Evolutionary conservation across 2,329 filamentous ascomycete species (phyloP).

Genomic region (Trichoderma brevicompactum): DNA sequence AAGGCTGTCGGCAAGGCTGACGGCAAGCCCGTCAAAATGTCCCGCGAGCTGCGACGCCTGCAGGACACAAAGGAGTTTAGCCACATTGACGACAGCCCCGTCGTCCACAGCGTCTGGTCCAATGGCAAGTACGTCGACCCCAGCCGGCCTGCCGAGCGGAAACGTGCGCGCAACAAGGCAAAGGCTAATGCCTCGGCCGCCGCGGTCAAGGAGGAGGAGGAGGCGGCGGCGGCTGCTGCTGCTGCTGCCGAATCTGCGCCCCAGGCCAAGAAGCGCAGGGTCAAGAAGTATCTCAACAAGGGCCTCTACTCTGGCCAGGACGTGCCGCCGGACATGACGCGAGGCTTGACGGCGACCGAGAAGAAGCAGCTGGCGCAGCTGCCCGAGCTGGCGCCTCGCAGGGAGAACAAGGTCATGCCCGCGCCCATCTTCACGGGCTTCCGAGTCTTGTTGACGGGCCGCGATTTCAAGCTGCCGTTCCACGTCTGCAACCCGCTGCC

Average conservation of each 20-base stretch:
- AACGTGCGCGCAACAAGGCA: constrained; percentile 39
- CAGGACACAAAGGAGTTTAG: constrained; percentile 67
- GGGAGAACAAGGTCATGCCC: constrained; percentile 65
- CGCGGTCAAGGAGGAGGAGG: constrained; percentile 32
- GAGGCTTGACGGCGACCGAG: constrained; percentile 55
- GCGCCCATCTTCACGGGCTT: constrained; percentile 79
- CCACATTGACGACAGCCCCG: constrained; percentile 61
- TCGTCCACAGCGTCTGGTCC: constrained; percentile 64
- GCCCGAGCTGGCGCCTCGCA: constrained; percentile 53
- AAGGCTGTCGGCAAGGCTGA: constrained; percentile 54
- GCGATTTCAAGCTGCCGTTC: constrained; percentile 87
- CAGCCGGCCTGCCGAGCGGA: constrained; percentile 47
- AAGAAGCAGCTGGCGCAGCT: constrained; percentile 56
- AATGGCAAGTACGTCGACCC: constrained; percentile 65
- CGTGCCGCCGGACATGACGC: constrained; percentile 51
- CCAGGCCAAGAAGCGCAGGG: constrained; percentile 49
- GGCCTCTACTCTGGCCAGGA: constrained; percentile 88
- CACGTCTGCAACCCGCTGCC: constrained; percentile 88
- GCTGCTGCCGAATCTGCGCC: constrained; percentile 22
- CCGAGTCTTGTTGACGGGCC: constrained; percentile 69
- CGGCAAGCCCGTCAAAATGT: constrained; percentile 48
- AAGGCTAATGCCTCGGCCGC: constrained; percentile 31
- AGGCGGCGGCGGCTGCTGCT: constrained; percentile 47
- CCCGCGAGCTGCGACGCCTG: constrained; percentile 63
- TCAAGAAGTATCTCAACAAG: constrained; percentile 79